These are phyloP conservation scores for Trichophyton verrucosum DNA, from an alignment of 2,329 filamentous ascomycete species.

Conservation along the genomic window DNA sequence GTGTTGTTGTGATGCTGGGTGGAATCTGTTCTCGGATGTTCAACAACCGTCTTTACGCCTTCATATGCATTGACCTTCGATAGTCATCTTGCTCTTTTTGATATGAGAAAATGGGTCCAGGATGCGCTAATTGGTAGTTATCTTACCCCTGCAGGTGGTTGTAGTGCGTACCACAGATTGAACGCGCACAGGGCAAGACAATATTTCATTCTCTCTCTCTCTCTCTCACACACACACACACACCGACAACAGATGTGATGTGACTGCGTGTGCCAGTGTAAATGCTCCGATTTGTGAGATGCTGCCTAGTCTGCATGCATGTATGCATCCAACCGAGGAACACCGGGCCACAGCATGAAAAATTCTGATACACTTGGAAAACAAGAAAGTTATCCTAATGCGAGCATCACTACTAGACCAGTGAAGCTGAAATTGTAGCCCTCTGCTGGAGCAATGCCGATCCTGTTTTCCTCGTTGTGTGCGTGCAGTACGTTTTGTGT, in stretches of 20 bases:
- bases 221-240: background rate
- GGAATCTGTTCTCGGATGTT: background rate
- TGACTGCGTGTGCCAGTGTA: background rate
- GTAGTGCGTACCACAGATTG: background rate
- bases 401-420: too few relatives aligned
- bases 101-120: background rate
- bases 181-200: background rate
- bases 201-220: background rate
- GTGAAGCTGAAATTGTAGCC: background rate
- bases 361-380: background rate
- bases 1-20: background rate
- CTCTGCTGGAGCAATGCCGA: background rate
- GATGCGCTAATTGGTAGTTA: background rate
- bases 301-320: background rate
- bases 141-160: background rate
- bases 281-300: conserved; percentile 1
- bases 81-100: background rate
- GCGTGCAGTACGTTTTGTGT: background rate
- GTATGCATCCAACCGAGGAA: background rate
- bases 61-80: background rate
- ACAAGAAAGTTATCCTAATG: too few relatives aligned
- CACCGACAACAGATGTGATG: background rate
- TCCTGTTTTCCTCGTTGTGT: background rate
- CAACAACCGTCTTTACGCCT: background rate
- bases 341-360: background rate